These are phyloP conservation scores for Fusarium sp. DNA, from an alignment of 2,329 filamentous ascomycete genomes.

Conservation along the genomic window DNA sequence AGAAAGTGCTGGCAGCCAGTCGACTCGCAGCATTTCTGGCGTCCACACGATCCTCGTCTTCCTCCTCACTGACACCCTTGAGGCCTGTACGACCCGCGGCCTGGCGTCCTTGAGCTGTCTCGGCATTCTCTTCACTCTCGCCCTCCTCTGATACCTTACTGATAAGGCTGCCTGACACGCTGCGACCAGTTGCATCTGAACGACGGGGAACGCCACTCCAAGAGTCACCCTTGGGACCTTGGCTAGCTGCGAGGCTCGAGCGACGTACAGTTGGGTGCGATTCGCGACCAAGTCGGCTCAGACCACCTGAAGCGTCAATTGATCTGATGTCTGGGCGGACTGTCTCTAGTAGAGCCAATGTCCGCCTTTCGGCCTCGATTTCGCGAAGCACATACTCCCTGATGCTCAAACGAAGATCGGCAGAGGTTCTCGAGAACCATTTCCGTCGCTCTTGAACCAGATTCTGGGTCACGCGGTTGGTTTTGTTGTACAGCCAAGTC, in stretches of 20 bases:
- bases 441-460: conserved; percentile 87
- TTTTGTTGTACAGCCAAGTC: conserved; percentile 84
- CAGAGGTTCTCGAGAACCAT: conserved; percentile 88
- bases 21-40: conserved; percentile 94
- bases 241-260: conserved; percentile 82
- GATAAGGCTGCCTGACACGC: conserved; percentile 78
- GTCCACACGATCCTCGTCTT: conserved; percentile 93
- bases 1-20: conserved; percentile 94
- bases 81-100: conserved; percentile 60
- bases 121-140: conserved; percentile 58
- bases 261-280: conserved; percentile 81
- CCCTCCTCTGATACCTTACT: conserved; percentile 72
- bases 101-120: conserved; percentile 51
- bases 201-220: conserved; percentile 95
- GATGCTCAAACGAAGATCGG: conserved; percentile 84
- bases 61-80: conserved; percentile 76
- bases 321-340: conserved; percentile 92
- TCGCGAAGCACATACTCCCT: conserved; percentile 94
- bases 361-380: conserved; percentile 94
- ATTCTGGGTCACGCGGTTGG: conserved; percentile 87
- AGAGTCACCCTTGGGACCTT: conserved; percentile 96
- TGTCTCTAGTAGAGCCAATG: conserved; percentile 90
- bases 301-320: conserved; percentile 90
- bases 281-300: conserved; percentile 90
- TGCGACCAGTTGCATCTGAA: conserved; percentile 80